Conservation (phyloP, 306 rosid species). For the Sechiopsis laciniata region DNA sequence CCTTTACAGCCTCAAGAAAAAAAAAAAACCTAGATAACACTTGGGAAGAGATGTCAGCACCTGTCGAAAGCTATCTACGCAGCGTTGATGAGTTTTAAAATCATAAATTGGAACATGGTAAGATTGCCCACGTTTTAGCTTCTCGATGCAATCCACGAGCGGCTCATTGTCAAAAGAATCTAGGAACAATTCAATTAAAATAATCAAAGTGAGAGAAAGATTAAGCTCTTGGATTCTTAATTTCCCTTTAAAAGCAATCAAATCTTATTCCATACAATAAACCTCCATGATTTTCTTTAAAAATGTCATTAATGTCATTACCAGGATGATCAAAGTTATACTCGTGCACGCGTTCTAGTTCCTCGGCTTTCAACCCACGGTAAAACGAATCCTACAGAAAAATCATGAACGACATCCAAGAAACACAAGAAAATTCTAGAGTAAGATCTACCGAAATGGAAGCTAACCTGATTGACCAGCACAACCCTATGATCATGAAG, state of each 20-base stretch:
- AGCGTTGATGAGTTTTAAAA: constrained; percentile 82
- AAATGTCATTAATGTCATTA: constrained; percentile 23
- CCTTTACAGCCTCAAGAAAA: background rate
- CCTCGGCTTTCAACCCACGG: constrained; percentile 85
- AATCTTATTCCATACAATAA: no score
- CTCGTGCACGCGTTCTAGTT: constrained; percentile 64
- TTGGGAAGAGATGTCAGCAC: constrained; percentile 30
- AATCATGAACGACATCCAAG: constrained; percentile 5
- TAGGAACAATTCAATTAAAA: constrained; percentile 19
- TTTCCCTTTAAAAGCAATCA: no score
- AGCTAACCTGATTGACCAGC: constrained; percentile 75
- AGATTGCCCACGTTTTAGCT: constrained; percentile 58
- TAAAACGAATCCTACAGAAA: constrained; percentile 71
- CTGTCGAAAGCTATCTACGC: constrained; percentile 81
- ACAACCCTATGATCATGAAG: constrained; percentile 97
- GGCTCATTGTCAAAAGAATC: constrained; percentile 96
- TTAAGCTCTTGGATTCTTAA: no score
- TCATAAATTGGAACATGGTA: constrained; percentile 89
- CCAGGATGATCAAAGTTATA: constrained; percentile 98
- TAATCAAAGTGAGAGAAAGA: constrained; percentile 12
- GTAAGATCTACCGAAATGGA: background rate
- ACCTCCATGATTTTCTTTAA: no score
- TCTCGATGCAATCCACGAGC: constrained; percentile 63
- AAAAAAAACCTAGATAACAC: constrained; percentile 9
- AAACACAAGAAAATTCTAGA: background rate